Percentiles rank a stretch among this genome's conserved stretches.
These are phyloP conservation scores for Rhynchosporium secalis DNA, from an alignment of 2,329 filamentous ascomycete genomes.

Conservation along the genomic window DNA sequence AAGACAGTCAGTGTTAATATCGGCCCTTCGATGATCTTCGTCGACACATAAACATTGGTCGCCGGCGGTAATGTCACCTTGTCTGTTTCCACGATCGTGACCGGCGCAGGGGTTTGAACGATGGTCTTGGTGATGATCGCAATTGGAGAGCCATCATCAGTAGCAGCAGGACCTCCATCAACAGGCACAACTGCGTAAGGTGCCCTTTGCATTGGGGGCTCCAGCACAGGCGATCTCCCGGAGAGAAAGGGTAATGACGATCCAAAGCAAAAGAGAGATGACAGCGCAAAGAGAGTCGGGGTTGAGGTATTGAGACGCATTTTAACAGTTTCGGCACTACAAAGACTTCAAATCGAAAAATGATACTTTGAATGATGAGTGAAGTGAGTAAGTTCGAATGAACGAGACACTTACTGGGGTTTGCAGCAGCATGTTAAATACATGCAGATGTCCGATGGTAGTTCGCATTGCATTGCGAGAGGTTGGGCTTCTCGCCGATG, in stretches of 20 bases:
- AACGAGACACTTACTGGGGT: constrained; percentile 23
- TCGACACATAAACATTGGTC: constrained; percentile 30
- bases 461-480: constrained; percentile 20
- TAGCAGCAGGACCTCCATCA: constrained; percentile 36
- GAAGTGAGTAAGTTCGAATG: constrained; percentile 23
- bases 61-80: constrained; percentile 28
- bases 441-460: constrained; percentile 26
- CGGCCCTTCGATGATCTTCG: constrained; percentile 32
- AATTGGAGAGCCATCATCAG: constrained; percentile 16
- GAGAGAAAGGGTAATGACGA: constrained; percentile 33
- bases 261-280: constrained; percentile 32
- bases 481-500: constrained; percentile 32
- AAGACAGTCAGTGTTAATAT: constrained; percentile 33
- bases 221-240: constrained; percentile 16
- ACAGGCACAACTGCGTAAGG: constrained; percentile 41
- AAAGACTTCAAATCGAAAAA: constrained; percentile 16
- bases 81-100: constrained; percentile 35
- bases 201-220: constrained; percentile 31
- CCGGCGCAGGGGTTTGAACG: constrained; percentile 28
- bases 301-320: constrained; percentile 35
- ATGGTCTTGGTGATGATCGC: constrained; percentile 34
- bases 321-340: constrained; percentile 12
- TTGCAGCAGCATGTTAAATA: constrained; percentile 25
- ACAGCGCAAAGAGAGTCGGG: constrained; percentile 32
- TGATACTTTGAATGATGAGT: constrained; percentile 18